phyloP scores from a whole-genome alignment of 108 stramenopile genomes.

The Mayamaea pseudoterrestris region DNA sequence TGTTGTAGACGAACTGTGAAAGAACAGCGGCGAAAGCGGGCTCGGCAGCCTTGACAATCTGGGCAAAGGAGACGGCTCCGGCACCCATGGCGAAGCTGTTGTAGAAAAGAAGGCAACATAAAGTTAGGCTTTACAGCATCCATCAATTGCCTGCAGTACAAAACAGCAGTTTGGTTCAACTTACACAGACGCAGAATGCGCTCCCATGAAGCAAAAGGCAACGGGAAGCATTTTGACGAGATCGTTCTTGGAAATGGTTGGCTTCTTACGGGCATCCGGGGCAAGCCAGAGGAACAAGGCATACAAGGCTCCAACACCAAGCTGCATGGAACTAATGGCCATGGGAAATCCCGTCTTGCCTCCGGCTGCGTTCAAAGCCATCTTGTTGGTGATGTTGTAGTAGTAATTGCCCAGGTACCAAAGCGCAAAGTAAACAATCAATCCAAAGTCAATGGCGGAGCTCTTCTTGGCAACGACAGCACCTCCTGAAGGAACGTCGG shows the following conservation, averaged over 20 bases:
- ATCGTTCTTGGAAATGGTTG: constrained; percentile 63
- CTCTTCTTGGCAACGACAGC: no score
- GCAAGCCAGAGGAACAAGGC: constrained; percentile 85
- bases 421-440: constrained; percentile 76
- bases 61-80: constrained; percentile 89
- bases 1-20: constrained; percentile 80
- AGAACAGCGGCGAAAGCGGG: constrained; percentile 88
- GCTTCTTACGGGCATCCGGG: constrained; percentile 70
- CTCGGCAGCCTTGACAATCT: constrained; percentile 91
- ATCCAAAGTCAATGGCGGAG: constrained; percentile 62
- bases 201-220: constrained; percentile 86
- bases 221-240: constrained; percentile 81
- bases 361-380: constrained; percentile 77
- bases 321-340: constrained; percentile 78
- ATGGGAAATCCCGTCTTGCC: constrained; percentile 86
- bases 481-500: no score
- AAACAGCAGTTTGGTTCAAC: no score
- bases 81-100: constrained; percentile 85
- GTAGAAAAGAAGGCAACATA: no score
- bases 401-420: constrained; percentile 95
- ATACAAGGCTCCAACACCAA: constrained; percentile 77
- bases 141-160: no score
- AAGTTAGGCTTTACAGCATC: no score
- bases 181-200: constrained; percentile 84
- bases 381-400: constrained; percentile 87